phyloP scores from a whole-genome alignment of 768 basidiomycete genomes.

The Mrakia frigida region DNA sequence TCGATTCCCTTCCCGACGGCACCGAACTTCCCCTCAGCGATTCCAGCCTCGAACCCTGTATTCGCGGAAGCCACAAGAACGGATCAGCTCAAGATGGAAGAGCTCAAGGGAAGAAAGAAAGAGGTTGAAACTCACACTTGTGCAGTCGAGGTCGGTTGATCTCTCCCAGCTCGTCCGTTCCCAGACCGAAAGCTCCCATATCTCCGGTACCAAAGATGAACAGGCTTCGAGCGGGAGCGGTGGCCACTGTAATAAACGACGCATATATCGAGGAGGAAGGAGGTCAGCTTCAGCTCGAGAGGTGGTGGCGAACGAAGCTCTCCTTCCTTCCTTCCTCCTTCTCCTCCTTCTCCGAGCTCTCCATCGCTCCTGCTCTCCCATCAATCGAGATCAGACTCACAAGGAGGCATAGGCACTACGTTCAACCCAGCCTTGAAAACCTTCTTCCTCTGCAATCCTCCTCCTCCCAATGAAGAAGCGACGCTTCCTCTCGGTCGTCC shows the following conservation, averaged over 20 bases:
- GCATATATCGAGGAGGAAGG: background rate
- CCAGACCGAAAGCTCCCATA: constrained; percentile 93
- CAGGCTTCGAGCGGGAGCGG: constrained; percentile 40
- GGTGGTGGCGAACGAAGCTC: background rate
- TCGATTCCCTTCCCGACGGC: constrained; percentile 63
- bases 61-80: background rate
- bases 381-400: constrained; percentile 11
- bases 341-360: too few relatives aligned
- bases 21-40: constrained; percentile 66
- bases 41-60: constrained; percentile 61
- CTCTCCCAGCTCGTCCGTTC: constrained; percentile 59
- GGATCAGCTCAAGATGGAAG: background rate
- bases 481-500: background rate
- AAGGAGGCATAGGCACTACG: constrained; percentile 18
- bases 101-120: background rate
- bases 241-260: background rate
- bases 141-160: constrained; percentile 69
- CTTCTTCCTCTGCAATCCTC: constrained; percentile 6
- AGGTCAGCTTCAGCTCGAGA: background rate
- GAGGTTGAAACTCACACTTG: constrained; percentile 51
- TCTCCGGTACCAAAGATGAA: constrained; percentile 88
- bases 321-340: background rate
- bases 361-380: background rate
- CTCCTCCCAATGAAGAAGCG: background rate
- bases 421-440: constrained; percentile 9